These are phyloP conservation scores for Elsinoe ampelina DNA, from an alignment of 2,329 filamentous ascomycete species.

Conservation along the genomic window DNA sequence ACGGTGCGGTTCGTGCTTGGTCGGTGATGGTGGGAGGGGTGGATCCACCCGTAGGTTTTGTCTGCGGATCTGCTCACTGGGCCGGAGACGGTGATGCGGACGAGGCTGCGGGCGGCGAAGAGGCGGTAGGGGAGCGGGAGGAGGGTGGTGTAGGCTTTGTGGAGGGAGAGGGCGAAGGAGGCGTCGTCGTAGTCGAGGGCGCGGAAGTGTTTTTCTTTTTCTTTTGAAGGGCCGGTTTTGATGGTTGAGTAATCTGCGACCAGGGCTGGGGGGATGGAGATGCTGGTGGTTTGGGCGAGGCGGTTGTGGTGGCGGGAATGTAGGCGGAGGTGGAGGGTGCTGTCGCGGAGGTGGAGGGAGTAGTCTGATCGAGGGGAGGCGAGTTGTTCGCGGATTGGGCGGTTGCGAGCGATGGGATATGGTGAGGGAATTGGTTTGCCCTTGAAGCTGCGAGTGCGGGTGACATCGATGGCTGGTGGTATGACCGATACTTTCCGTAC, in stretches of 20 bases:
- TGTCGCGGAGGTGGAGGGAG: slow-evolving; percentile 18
- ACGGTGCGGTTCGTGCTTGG: slow-evolving; percentile 17
- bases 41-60: slow-evolving; percentile 24
- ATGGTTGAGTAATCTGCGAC: slow-evolving; percentile 22
- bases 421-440: slow-evolving; percentile 24
- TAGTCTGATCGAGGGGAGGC: slow-evolving; percentile 1
- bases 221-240: slow-evolving; percentile 13
- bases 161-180: slow-evolving; percentile 25
- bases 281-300: slow-evolving; percentile 19
- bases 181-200: slow-evolving; percentile 27
- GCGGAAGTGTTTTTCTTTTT: slow-evolving; percentile 20
- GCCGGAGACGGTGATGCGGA: slow-evolving; percentile 23
- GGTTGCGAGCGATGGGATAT: slow-evolving; percentile 21
- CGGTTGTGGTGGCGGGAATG: slow-evolving; percentile 22
- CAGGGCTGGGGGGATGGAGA: slow-evolving; percentile 23
- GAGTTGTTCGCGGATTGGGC: slow-evolving; percentile 16
- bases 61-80: slow-evolving; percentile 21
- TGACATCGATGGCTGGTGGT: slow-evolving; percentile 27
- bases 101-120: slow-evolving; percentile 26
- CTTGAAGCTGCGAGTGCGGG: slow-evolving; percentile 13
- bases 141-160: slow-evolving; percentile 22
- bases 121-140: slow-evolving; percentile 20
- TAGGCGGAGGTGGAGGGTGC: slow-evolving; percentile 26
- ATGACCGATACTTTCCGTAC: slow-evolving; percentile 23
- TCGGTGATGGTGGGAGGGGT: not conserved